A percentile compares a stretch with the other conserved stretches of the same genome.
These are phyloP conservation scores for Papilionanthe hybrid DNA, from an alignment of 116 monocot genomes.

Conservation along the genomic window DNA sequence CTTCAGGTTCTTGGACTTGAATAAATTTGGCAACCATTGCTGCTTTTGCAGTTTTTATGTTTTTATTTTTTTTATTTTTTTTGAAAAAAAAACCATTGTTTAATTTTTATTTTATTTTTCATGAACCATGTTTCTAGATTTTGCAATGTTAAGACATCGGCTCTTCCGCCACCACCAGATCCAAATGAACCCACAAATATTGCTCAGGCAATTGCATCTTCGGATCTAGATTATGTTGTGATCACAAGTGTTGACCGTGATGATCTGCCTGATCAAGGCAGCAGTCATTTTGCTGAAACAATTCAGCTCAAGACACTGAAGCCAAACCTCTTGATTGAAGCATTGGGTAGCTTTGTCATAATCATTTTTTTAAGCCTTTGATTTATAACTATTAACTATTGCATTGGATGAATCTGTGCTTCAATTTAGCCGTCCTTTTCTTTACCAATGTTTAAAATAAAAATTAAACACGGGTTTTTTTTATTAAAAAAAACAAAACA, in stretches of 20 bases:
- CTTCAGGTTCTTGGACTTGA: background rate
- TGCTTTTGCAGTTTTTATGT: background rate
- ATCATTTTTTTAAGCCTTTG: background rate
- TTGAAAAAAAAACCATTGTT: background rate
- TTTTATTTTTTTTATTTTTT: background rate
- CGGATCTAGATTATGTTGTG: slow-evolving; percentile 92
- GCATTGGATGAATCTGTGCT: background rate
- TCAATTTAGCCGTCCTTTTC: background rate
- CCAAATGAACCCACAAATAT: slow-evolving; percentile 86
- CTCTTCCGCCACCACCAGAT: slow-evolving; percentile 79
- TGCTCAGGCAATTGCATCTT: slow-evolving; percentile 89
- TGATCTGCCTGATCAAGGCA: slow-evolving; percentile 91
- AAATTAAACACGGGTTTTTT: background rate
- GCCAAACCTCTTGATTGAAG: slow-evolving; percentile 79
- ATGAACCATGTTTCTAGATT: slow-evolving; percentile 33
- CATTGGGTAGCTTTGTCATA: slow-evolving; percentile 57
- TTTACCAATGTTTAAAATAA: background rate
- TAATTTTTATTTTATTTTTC: background rate
- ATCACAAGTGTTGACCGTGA: slow-evolving; percentile 94
- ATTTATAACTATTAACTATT: background rate
- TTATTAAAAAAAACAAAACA: background rate
- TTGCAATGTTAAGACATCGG: slow-evolving; percentile 90
- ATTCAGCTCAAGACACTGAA: slow-evolving; percentile 67
- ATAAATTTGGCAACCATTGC: background rate
- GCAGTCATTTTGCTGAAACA: slow-evolving; percentile 82